Conservation (phyloP, 1,139 yeast genomes). For the Geotrichum aggregatum region DNA sequence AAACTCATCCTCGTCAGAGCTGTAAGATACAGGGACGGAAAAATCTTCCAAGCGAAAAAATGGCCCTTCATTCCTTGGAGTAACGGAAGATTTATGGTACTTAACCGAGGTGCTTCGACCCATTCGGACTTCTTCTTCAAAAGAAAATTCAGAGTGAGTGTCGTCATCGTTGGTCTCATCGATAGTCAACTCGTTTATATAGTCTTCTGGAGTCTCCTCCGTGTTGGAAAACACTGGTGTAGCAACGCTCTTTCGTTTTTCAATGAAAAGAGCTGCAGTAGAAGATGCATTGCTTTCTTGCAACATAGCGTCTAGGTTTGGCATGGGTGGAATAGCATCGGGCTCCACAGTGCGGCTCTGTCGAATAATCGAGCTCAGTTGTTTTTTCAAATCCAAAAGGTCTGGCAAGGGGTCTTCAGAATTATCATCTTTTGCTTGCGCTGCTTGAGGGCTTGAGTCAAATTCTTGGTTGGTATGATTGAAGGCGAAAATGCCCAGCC, state of each 20-base stretch:
- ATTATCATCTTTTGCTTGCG: too few species aligned
- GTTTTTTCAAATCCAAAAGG: slow-evolving; percentile 11
- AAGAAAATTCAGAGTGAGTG: slow-evolving; percentile 20
- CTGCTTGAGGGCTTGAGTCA: not conserved
- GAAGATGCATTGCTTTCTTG: slow-evolving; percentile 21
- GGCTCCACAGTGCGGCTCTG: slow-evolving; percentile 6
- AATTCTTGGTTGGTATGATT: not conserved
- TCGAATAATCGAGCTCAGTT: slow-evolving; percentile 18
- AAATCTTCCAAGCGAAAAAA: not conserved
- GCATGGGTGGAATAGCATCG: slow-evolving; percentile 7
- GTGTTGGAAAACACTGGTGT: not conserved
- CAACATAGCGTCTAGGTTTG: not conserved
- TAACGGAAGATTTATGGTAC: slow-evolving; percentile 15
- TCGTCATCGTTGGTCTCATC: slow-evolving; percentile 11
- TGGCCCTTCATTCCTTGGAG: not conserved
- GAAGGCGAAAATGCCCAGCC: not conserved
- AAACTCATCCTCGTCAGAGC: slow-evolving; percentile 1
- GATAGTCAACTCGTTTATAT: not conserved
- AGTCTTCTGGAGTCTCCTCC: not conserved
- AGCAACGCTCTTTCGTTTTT: not conserved
- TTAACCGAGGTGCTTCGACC: slow-evolving; percentile 21
- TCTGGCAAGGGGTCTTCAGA: not conserved
- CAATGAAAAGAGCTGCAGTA: slow-evolving; percentile 18
- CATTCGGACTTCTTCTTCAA: slow-evolving; percentile 21
- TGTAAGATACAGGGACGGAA: not conserved